Conservation (phyloP, 306 rosid genomes). For the Parietaria judaica region DNA sequence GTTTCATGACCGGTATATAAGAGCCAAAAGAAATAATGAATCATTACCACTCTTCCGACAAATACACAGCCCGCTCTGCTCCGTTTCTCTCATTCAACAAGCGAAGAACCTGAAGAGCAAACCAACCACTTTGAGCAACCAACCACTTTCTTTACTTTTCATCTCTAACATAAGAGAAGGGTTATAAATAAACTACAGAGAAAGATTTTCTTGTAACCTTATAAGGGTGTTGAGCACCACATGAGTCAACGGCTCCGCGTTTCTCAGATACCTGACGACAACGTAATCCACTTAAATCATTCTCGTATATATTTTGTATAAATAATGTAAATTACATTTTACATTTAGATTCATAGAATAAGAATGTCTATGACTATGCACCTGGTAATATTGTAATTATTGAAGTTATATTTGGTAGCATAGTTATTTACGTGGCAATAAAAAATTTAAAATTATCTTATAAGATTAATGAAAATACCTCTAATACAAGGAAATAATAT, state of each 20-base stretch:
- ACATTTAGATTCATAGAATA: background rate
- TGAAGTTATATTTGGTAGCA: too few species aligned
- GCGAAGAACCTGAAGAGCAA: conserved; percentile 73
- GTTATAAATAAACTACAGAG: conserved; percentile 5
- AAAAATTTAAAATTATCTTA: background rate
- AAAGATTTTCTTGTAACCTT: conserved; percentile 52
- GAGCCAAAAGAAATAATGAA: conserved; percentile 11
- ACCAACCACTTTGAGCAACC: conserved; percentile 20
- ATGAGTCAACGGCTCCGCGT: conserved; percentile 34
- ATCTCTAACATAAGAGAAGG: conserved; percentile 9
- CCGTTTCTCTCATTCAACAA: conserved; percentile 72
- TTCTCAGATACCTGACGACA: conserved; percentile 60
- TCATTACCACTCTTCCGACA: conserved; percentile 72
- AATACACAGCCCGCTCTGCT: conserved; percentile 53
- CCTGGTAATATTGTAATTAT: too few species aligned
- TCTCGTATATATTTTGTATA: background rate
- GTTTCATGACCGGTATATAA: too few species aligned
- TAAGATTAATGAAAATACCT: conserved; percentile 43
- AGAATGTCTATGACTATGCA: too few species aligned
- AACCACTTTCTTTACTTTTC: conserved; percentile 19
- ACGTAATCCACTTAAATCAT: conserved; percentile 17
- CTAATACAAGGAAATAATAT: conserved; percentile 68
- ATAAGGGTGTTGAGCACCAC: conserved; percentile 35
- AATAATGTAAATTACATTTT: background rate
- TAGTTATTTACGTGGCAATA: too few species aligned